A percentile compares a stretch with the other conserved stretches of the same genome.
phyloP scores from a whole-genome alignment of 2,329 filamentous ascomycete species.

The Arthrobotrys sphaeroides region DNA sequence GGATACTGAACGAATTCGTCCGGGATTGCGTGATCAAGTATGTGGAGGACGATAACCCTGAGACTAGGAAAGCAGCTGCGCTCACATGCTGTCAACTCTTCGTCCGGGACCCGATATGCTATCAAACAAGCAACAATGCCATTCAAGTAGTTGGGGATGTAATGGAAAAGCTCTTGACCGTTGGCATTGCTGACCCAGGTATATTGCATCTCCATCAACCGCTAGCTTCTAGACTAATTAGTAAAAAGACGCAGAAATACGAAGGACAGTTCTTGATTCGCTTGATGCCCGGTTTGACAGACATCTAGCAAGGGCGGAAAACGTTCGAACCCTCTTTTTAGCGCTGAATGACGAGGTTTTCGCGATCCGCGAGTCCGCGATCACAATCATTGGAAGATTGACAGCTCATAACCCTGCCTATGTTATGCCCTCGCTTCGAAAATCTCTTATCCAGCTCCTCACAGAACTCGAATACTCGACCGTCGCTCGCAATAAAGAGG shows the following conservation, averaged over 20 bases:
- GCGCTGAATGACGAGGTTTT: conserved; percentile 96
- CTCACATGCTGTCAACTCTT: conserved; percentile 98
- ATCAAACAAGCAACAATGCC: conserved; percentile 95
- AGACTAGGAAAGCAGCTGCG: conserved; percentile 91
- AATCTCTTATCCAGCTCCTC: conserved; percentile 92
- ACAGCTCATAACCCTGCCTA: conserved; percentile 94
- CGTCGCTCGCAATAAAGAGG: conserved; percentile 91
- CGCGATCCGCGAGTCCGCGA: conserved; percentile 89
- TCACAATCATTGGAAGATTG: conserved; percentile 93
- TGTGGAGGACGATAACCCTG: conserved; percentile 92
- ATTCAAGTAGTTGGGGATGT: conserved; percentile 98
- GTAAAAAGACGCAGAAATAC: conserved; percentile 77
- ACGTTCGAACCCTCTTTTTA: conserved; percentile 93
- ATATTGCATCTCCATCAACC: not conserved
- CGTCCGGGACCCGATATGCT: conserved; percentile 94
- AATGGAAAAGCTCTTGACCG: conserved; percentile 93
- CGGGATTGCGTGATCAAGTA: conserved; percentile 98
- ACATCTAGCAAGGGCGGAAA: conserved; percentile 96
- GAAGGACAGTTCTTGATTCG: conserved; percentile 85
- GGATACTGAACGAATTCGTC: conserved; percentile 97
- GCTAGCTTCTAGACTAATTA: not conserved
- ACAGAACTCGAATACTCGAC: conserved; percentile 97
- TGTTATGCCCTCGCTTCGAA: conserved; percentile 92
- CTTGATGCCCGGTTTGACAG: conserved; percentile 94
- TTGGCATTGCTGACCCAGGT: conserved; percentile 85